Evolutionary conservation across 129 eudicot species (phyloP), one percentile per base, ranked within the genome.

Genomic region (Logfia minima): DNA sequence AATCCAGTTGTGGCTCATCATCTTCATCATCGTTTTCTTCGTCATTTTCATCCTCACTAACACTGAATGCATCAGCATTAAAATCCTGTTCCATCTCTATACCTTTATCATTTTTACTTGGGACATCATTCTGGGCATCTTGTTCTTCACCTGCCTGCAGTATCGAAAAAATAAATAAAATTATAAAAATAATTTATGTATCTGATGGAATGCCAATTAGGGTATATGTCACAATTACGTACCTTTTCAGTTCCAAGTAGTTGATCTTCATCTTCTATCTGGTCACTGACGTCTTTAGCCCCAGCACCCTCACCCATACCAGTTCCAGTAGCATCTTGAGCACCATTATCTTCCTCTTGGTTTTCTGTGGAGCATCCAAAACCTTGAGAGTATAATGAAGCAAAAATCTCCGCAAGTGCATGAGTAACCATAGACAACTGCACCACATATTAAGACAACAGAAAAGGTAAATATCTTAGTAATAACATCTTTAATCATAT

Each of bases 261-360:
- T 82, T 94, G 98, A 85, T 94, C 97, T 89, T 94, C 98, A 68
- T 91, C 96, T 61, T 71, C 80, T 68, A 94, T 89, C 85, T 94
- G 96, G 55, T 94, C 96, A 75, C 98, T 94, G 62, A 94, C 97
- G 83, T 94, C 98, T 35, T 89, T 94, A 41, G 68, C 22, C 41
- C 98, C 98, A 6, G 78, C 84, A 77, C 98, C 98, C 63, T 94
- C 97, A 83, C 96, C 97, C 93, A 94, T 87, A 76, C 98, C 98
- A 10, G 90, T 91, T 80, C 98, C 98, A 53, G 61, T 75, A 61
- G 90, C 88, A 67, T 86, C 97, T 72, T 85, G 85, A 64, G 85
- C 28, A 55, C 75, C 73, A 71, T 75, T 24, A n/a, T 89, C 97
- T 60, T 86, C 84, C 43, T 74, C 87, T 71, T 84, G 77, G 18